Percentiles rank a stretch among this genome's conserved stretches.
Conservation (phyloP, 352 stramenopile genomes). For the Peronospora farinosa region DNA sequence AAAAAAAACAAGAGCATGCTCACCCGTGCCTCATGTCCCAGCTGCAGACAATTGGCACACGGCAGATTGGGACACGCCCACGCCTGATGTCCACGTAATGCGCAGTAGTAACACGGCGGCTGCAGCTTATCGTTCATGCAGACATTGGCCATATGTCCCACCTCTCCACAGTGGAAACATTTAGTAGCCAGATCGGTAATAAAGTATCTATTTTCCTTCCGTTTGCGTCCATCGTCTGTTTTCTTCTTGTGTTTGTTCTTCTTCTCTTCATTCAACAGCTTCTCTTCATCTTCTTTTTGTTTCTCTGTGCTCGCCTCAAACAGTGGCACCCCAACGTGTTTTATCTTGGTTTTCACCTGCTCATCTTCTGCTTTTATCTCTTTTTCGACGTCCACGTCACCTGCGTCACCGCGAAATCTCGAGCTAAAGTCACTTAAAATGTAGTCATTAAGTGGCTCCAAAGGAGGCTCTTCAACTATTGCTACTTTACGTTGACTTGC, state of each 20-base stretch:
- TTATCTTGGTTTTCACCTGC: slow-evolving; percentile 15
- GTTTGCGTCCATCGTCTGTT: slow-evolving; percentile 31
- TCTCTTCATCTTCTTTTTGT: slow-evolving; percentile 9
- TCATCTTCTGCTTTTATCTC: slow-evolving; percentile 30
- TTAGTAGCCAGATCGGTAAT: slow-evolving; percentile 76
- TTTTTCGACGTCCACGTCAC: slow-evolving; percentile 49
- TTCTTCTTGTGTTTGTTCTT: slow-evolving; percentile 25
- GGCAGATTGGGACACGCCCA: slow-evolving; percentile 64
- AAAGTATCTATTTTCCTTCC: slow-evolving; percentile 73
- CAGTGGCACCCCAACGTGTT: slow-evolving; percentile 48
- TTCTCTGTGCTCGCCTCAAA: slow-evolving; percentile 24
- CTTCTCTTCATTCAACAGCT: slow-evolving; percentile 20
- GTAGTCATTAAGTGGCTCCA: slow-evolving; percentile 81
- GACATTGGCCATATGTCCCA: slow-evolving; percentile 68
- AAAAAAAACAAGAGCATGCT: background rate
- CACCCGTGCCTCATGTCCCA: slow-evolving; percentile 62
- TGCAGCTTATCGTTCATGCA: slow-evolving; percentile 72
- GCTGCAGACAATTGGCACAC: slow-evolving; percentile 57
- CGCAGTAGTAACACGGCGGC: slow-evolving; percentile 77
- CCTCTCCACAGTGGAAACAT: slow-evolving; percentile 78
- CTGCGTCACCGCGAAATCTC: slow-evolving; percentile 46
- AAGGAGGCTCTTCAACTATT: slow-evolving; percentile 48
- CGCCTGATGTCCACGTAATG: slow-evolving; percentile 59
- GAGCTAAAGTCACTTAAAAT: slow-evolving; percentile 80
- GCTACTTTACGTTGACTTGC: slow-evolving; percentile 45